Conservation (phyloP, 2,329 filamentous ascomycete genomes). For the Tolypocladium tropicale region DNA sequence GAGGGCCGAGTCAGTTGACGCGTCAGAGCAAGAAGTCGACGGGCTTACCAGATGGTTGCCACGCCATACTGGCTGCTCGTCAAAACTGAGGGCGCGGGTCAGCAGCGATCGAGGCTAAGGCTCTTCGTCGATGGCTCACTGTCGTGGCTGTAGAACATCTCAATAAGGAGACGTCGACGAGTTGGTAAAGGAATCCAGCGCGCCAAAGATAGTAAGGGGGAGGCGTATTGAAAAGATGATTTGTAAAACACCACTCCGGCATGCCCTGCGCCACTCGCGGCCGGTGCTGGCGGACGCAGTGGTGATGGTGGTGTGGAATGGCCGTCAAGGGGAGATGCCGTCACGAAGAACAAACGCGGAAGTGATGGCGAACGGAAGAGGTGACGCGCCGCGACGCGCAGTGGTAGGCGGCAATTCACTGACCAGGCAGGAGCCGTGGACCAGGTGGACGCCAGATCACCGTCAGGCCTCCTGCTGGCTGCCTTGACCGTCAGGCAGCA, state of each 20-base stretch:
- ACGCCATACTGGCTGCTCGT: constrained; percentile 83
- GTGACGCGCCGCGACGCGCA: constrained; percentile 3
- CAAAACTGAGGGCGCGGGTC: constrained; percentile 48
- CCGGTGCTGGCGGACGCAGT: background rate
- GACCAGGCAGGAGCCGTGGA: background rate
- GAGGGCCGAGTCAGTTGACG: background rate
- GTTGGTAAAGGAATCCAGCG: background rate
- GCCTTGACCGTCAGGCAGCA: background rate
- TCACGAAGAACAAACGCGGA: background rate
- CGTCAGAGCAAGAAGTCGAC: background rate
- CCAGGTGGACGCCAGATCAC: background rate
- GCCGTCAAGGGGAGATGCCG: background rate
- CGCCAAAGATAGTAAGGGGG: background rate
- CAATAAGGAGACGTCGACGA: background rate
- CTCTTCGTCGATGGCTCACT: constrained; percentile 41
- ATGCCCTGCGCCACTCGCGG: background rate
- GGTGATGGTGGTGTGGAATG: background rate
- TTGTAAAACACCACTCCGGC: background rate
- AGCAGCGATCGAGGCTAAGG: constrained; percentile 5
- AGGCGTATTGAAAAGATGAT: background rate
- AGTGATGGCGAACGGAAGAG: background rate
- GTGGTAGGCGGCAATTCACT: background rate
- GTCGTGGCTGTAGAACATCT: constrained; percentile 95
- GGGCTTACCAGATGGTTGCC: constrained; percentile 77
- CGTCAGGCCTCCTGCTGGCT: background rate